These are phyloP conservation scores for Aspergillus neoniger DNA, from an alignment of 2,329 filamentous ascomycete genomes.

Conservation along the genomic window DNA sequence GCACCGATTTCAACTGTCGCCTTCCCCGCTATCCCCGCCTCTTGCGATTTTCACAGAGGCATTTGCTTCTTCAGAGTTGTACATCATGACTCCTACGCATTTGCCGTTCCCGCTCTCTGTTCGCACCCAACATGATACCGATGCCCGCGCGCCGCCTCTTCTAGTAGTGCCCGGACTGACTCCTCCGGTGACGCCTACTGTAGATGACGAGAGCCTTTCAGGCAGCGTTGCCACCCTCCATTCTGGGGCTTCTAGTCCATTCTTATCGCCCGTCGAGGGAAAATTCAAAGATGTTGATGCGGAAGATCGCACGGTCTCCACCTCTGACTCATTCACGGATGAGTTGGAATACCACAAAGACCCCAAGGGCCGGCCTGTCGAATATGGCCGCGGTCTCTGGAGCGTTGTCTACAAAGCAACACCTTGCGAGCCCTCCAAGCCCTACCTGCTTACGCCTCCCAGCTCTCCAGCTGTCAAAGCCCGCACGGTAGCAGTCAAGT, in stretches of 20 bases:
- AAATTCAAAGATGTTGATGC: conserved; percentile 1
- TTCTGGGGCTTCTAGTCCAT: conserved; percentile 9
- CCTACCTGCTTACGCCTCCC: conserved; percentile 31
- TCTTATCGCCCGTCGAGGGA: conserved; percentile 10
- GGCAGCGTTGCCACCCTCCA: conserved; percentile 10
- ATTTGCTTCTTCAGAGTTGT: background rate
- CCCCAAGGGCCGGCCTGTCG: conserved; percentile 30
- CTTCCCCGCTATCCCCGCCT: conserved; percentile 7
- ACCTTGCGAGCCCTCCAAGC: conserved; percentile 19
- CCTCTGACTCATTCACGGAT: conserved; percentile 30
- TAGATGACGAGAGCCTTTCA: conserved; percentile 19
- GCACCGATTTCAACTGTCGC: conserved; percentile 1
- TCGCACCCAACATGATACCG: conserved; percentile 24
- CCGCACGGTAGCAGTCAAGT: conserved; percentile 48
- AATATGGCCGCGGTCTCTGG: conserved; percentile 51
- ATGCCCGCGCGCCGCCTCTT: conserved; percentile 12
- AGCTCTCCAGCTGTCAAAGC: conserved; percentile 37
- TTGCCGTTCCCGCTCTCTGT: conserved; percentile 32
- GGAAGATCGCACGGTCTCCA: conserved; percentile 7
- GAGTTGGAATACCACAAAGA: conserved; percentile 37
- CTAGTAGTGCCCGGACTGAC: conserved; percentile 29
- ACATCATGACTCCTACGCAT: conserved; percentile 18
- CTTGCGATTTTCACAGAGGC: background rate
- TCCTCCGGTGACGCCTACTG: conserved; percentile 39
- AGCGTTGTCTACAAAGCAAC: conserved; percentile 50